Conservation (phyloP, 805 yeast genomes). For the Myxozyma sirexii region DNA sequence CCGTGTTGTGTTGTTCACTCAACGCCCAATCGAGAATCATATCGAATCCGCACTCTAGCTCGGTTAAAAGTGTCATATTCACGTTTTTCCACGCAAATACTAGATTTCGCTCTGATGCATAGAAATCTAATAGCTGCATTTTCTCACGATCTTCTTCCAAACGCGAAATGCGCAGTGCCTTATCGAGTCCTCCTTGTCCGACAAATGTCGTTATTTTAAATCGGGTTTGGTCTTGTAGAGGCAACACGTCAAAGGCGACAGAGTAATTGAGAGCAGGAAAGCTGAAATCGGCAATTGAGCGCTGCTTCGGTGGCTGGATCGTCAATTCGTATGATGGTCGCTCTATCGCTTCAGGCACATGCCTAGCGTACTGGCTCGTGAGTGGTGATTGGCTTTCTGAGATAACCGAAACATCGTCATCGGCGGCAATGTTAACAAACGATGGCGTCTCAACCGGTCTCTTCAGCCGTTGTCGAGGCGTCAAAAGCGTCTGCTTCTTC, state of each 20-base stretch:
- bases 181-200: conserved; percentile 24
- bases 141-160: neutral
- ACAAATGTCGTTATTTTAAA: conserved; percentile 24
- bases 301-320: neutral
- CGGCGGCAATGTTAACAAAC: neutral
- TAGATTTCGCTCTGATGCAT: neutral
- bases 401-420: neutral
- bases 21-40: conserved; percentile 26
- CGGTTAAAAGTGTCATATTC: conserved; percentile 4
- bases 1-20: conserved; percentile 22
- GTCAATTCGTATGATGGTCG: neutral
- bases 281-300: conserved; percentile 13
- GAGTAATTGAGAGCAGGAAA: conserved; percentile 28
- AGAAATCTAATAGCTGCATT: neutral
- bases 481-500: conserved; percentile 13
- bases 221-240: conserved; percentile 20
- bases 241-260: conserved; percentile 30
- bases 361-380: neutral
- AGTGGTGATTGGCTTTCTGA: neutral
- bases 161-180: conserved; percentile 10
- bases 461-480: conserved; percentile 16
- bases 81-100: conserved; percentile 18
- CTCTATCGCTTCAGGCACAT: neutral
- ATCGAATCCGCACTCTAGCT: conserved; percentile 13
- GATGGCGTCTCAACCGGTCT: conserved; percentile 3